Conservation (phyloP, 2,329 filamentous ascomycete genomes). For the Claviceps sp. region DNA sequence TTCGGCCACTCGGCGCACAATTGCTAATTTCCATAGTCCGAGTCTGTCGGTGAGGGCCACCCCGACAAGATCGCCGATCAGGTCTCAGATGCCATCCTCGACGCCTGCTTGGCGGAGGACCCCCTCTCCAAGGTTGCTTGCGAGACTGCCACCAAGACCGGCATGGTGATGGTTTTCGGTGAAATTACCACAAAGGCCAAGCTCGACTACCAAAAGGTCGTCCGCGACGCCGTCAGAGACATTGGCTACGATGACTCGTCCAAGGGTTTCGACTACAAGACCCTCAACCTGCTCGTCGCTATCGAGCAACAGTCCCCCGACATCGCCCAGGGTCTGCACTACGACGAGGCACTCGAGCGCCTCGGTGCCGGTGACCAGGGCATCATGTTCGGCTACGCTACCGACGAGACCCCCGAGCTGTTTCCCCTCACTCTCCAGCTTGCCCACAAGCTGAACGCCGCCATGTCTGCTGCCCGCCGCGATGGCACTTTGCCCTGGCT, state of each 20-base stretch:
- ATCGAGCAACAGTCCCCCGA: slow-evolving; percentile 99
- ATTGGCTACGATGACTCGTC: slow-evolving; percentile 95
- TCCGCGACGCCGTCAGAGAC: slow-evolving; percentile 90
- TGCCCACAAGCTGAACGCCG: slow-evolving; percentile 92
- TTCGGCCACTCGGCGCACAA: not conserved
- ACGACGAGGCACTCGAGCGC: slow-evolving; percentile 93
- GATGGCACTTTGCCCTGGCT: slow-evolving; percentile 86
- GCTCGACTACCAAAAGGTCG: slow-evolving; percentile 96
- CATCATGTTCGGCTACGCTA: slow-evolving; percentile 99
- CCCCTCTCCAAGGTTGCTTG: slow-evolving; percentile 98
- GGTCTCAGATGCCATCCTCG: slow-evolving; percentile 95
- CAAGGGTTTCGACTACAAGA: slow-evolving; percentile 99
- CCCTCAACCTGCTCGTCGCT: slow-evolving; percentile 93
- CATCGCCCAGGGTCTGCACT: slow-evolving; percentile 97
- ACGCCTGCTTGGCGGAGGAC: slow-evolving; percentile 90
- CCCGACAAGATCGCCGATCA: slow-evolving; percentile 98
- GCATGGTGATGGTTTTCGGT: slow-evolving; percentile 98
- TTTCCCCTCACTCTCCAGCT: slow-evolving; percentile 89
- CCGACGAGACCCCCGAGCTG: slow-evolving; percentile 95
- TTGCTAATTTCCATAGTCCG: slow-evolving; percentile 41
- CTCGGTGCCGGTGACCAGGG: slow-evolving; percentile 98
- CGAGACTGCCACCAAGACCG: slow-evolving; percentile 99
- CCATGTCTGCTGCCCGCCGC: slow-evolving; percentile 81
- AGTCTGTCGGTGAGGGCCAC: slow-evolving; percentile 82
- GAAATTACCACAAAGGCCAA: slow-evolving; percentile 96